Evolutionary conservation across 78 protist species (phyloP), one percentile per base, ranked within the genome.

Genomic region (Bigelowiella natans): DNA sequence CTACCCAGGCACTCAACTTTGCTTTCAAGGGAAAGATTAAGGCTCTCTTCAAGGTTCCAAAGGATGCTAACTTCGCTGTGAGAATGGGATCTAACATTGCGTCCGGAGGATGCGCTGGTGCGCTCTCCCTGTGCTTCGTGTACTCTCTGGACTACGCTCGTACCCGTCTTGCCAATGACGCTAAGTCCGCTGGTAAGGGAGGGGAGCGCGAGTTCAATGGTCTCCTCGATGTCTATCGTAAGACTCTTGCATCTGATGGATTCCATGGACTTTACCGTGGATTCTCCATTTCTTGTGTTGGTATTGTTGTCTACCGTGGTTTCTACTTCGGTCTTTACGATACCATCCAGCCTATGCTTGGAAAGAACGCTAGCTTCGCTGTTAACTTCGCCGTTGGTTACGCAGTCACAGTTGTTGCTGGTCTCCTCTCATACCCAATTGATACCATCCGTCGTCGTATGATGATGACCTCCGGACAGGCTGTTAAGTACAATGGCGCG

Each of bases 61-160:
- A 31, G 40, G 7, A 3, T 7, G 37, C 40, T 40, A 38, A 3
- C 11, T 87, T 38, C 64, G 83, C 29, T 83, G 39, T 31, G 11
- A 2, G 11, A 31, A 28, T 28, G 29, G 86, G 86, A 31, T 7
- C 29, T 11, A 96, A 98, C 95, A 88, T 98, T 40, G 95, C 96
- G 31, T 95, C 98, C 2, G 99, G 99, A n/a, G 98, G 99, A 88
- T 92, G 93, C 31, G 99, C 99, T 38, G 99, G 99, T 89, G 98
- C 98, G 30, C 83, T 95, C 38, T 96, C 99, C 38, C 94, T 97
- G 38, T 37, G 89, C 90, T 91, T 98, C 90, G 98, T 97, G 31
- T 97, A 98, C 95, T 94, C 99, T 40, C 94, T 98, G 34, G 99
- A 98, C 94, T 97, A 92, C 90, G 99, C 98, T 86, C 97, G 99